Percentiles rank a stretch among this genome's conserved stretches.
phyloP scores from a whole-genome alignment of 306 rosid genomes.

The Malus sylvestris region DNA sequence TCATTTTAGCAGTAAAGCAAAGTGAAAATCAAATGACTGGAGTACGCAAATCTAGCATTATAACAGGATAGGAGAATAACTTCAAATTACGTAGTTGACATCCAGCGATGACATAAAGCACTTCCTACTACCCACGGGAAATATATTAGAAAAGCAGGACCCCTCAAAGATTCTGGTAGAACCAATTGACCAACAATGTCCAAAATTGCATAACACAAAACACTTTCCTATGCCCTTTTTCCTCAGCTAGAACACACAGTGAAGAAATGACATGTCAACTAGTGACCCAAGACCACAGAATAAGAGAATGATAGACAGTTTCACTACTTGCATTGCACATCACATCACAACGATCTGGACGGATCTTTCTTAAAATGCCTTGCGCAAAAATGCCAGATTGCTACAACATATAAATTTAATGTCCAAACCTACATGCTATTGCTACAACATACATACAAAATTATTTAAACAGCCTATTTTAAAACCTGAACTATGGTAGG shows the following conservation, averaged over 20 bases:
- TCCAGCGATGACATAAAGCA: not conserved
- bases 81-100: not conserved
- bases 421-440: not conserved
- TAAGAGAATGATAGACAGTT: not conserved
- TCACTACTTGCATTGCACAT: not conserved
- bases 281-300: not conserved
- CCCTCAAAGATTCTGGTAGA: not conserved
- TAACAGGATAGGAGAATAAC: not conserved
- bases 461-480: not conserved
- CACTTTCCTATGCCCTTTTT: not conserved
- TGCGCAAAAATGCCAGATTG: not conserved
- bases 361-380: not conserved
- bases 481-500: constrained; percentile 18
- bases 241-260: not conserved
- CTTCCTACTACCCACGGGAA: not conserved
- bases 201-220: not conserved
- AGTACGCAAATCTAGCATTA: not conserved
- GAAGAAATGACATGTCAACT: not conserved
- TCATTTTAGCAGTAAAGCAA: not conserved
- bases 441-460: not conserved
- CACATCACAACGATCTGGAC: not conserved
- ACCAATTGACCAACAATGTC: not conserved
- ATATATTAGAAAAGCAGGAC: not conserved
- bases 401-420: not conserved
- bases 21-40: not conserved